Evolutionary conservation across 148 eudicot species (phyloP).

Genomic region (Camellia lanceoleosa): DNA sequence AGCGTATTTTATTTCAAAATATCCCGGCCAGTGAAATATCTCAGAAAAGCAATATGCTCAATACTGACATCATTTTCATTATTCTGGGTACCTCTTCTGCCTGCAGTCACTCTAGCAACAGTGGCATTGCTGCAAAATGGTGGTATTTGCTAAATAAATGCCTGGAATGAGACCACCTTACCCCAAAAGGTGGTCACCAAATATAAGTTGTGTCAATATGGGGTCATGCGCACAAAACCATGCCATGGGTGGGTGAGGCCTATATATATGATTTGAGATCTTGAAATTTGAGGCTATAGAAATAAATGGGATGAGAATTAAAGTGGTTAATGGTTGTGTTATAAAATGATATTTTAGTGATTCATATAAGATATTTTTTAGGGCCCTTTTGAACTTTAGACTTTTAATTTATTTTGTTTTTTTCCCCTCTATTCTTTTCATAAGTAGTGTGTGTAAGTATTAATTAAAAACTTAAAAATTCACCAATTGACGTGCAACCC

Average conservation of each 20-base stretch:
- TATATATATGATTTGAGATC: neutral
- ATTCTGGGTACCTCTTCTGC: neutral
- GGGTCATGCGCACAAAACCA: too few relatives aligned
- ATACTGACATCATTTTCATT: neutral
- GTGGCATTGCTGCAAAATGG: neutral
- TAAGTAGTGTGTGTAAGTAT: neutral
- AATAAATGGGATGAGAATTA: neutral
- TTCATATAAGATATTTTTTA: neutral
- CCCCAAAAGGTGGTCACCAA: neutral
- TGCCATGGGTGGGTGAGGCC: neutral
- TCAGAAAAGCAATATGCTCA: neutral
- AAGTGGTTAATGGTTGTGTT: neutral
- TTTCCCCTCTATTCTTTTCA: neutral
- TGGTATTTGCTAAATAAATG: neutral
- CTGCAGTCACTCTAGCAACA: neutral
- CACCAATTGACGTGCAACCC: neutral
- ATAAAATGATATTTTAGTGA: neutral
- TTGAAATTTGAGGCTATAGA: neutral
- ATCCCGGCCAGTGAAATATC: neutral
- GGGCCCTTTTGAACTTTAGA: neutral
- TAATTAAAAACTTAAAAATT: neutral
- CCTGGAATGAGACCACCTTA: neutral
- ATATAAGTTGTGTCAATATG: neutral
- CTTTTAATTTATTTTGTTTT: neutral
- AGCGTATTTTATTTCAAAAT: neutral